Base-by-base conservation (phyloP, 2,329 filamentous ascomycete species). In the Paracoccidioides lutzii region DNA sequence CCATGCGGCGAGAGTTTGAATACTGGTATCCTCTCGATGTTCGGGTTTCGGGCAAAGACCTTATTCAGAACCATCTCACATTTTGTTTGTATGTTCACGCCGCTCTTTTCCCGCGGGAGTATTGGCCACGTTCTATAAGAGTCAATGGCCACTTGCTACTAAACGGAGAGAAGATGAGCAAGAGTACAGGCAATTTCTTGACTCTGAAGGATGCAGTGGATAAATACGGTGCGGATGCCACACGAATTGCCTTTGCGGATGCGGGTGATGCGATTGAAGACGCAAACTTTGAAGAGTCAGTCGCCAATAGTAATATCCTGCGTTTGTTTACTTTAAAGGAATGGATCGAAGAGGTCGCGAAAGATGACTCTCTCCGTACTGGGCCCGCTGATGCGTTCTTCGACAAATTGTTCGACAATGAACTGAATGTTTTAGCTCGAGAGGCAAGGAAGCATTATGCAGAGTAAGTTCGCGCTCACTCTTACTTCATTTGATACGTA, bases 161-260 rank as follows among this genome's bases (percentile, higher is more conserved):
- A 61, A 98, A 98, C 69, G 91, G 91, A 52, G 88, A 95, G 69
- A 98, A 98, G 81, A 98, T 98, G 93, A 87, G 84, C 70, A 98
- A 98, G 77, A 91, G 86, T 54, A 96, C 90, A 0, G 93, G 93
- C 59, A 98, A 97, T 75, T 98, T 98, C 77, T 79, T 98, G 70
- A 97, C 93, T 9, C 78, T 97, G 53, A 81, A 84, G 54, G 88
- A 96, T 59, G 81, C 90, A 35, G 85, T 91, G 12, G 80, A 84
- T 64, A 98, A 98, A 71, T 98, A 93, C 65, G 93, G 93, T 66
- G 91, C 93, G 7, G 93, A 97, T 69, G 93, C 93, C 10, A 86
- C 87, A 45, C 82, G 91, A 68, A 87, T 97, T 64, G 90, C 90
- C 3, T 83, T 98, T 60, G 91, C 91, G 15, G 93, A 98, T 71